phyloP scores from a whole-genome alignment of 169 alveolate species.

The Plasmodium berghei region DNA sequence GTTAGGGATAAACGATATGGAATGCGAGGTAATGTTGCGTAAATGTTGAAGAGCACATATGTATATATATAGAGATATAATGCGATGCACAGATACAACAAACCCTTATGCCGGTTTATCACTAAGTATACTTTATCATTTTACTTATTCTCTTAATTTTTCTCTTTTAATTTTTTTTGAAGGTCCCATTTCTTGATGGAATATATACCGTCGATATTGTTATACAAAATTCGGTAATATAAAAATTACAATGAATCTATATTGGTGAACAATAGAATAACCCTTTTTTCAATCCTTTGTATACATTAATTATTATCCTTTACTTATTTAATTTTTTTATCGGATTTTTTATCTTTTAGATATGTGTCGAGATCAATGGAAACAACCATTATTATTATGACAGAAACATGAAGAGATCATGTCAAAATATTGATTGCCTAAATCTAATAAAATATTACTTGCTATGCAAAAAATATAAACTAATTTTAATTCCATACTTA shows the following conservation, averaged over 20 bases:
- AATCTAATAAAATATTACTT: conserved; percentile 67
- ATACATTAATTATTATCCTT: not conserved
- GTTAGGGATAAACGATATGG: conserved; percentile 42
- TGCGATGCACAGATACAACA: not conserved
- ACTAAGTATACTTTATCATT: not conserved
- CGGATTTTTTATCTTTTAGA: conserved; percentile 3
- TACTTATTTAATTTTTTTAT: not conserved
- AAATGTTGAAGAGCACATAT: too few relatives aligned
- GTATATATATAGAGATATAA: not conserved
- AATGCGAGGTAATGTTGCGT: conserved; percentile 27
- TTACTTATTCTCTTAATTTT: not conserved
- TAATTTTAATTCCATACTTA: conserved; percentile 29
- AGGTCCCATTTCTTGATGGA: conserved; percentile 75
- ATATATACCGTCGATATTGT: conserved; percentile 65
- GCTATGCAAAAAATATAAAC: conserved; percentile 46
- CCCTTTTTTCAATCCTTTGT: not conserved
- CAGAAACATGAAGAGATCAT: conserved; percentile 40
- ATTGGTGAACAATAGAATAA: not conserved
- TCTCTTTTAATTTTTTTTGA: not conserved
- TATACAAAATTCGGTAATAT: conserved; percentile 39
- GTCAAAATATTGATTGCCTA: conserved; percentile 39
- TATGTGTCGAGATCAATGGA: conserved; percentile 66
- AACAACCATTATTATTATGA: conserved; percentile 53
- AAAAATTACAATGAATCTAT: not conserved
- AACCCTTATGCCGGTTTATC: not conserved